Base-by-base conservation (phyloP, 225 moss, liverwort and hornwort genomes). In the Thuidium tamariscinum region DNA sequence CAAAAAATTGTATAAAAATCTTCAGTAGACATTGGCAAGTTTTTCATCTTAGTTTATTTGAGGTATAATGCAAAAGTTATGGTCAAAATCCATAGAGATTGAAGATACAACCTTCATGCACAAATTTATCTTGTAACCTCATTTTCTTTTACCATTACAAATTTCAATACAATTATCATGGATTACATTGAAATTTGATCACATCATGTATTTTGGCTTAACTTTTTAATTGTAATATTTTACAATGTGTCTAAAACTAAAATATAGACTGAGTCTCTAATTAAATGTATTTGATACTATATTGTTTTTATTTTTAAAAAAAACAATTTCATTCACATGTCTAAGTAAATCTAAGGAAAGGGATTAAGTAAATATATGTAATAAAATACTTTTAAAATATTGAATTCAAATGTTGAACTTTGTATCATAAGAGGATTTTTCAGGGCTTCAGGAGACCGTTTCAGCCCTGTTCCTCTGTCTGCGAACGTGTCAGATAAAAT, bases 21-120 rank as follows among this genome's bases (percentile, higher is more conserved):
- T 75, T n/a, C n/a, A n/a, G 0, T 15, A 1, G n/a, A 15, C 0
- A 2, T 1, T 75, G 11, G 0, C 15, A 7, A 27, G 2, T 71
- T 70, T 26, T 44, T 6, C 27, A 27, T 5, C 8, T 27, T 27
- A 9, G 27, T 0, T 15, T 52, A 23, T 9, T 52, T 23, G 25
- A 76, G 0, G 23, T 25, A 14, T 14, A 1, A 54, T 0, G 2
- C 13, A 36, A 52, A 54, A 36, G 0, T 15, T 52, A 46, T 9
- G 4, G 15, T 5, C n/a, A 15, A 52, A 75, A 36, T 14, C 9
- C 0, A 23, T 36, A 25, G 4, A 52, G 5, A 51, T n/a, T 0
- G 0, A n/a, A 2, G 23, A 54, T 16, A 6, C 9, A 22, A 16
- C 1, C 6, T 3, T 23, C 23, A 22, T 54, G 4, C 2, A 23